Evolutionary conservation across 345 rosid genomes (phyloP).

Genomic region (Salix brachista): DNA sequence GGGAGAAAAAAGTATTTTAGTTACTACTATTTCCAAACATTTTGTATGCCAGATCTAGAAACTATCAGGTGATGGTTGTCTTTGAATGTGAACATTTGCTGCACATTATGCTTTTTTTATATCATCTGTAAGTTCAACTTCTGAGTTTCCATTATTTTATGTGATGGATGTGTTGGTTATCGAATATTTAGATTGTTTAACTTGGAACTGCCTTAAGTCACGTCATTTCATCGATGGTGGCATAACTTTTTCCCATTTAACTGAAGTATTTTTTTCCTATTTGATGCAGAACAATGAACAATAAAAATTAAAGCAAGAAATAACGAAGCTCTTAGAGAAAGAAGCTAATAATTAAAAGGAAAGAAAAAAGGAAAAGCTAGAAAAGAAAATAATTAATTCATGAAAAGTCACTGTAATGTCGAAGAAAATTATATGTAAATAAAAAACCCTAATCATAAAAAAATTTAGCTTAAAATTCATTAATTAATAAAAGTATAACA

Average conservation of each 20-base stretch:
- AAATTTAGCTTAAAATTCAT: too few species aligned
- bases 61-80: slow-evolving; percentile 3
- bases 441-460: too few species aligned
- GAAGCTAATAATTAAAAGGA: too few species aligned
- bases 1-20: slow-evolving; percentile 2
- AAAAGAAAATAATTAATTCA: too few species aligned
- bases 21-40: not conserved
- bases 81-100: not conserved
- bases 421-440: too few species aligned
- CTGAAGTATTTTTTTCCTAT: not conserved
- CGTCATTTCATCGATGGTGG: not conserved
- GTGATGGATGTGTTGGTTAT: not conserved
- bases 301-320: too few species aligned
- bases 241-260: not conserved
- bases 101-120: not conserved
- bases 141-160: not conserved
- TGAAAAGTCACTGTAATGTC: too few species aligned
- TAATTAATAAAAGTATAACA: too few species aligned
- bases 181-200: not conserved
- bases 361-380: too few species aligned
- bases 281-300: too few species aligned
- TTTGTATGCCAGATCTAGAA: slow-evolving; percentile 3
- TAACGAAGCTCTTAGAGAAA: too few species aligned
- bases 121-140: not conserved
- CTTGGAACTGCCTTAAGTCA: not conserved